A percentile compares a stretch with the other conserved stretches of the same genome.
These are phyloP conservation scores for Antitrichia curtipendula DNA, from an alignment of 225 moss, liverwort and hornwort species.

Conservation along the genomic window DNA sequence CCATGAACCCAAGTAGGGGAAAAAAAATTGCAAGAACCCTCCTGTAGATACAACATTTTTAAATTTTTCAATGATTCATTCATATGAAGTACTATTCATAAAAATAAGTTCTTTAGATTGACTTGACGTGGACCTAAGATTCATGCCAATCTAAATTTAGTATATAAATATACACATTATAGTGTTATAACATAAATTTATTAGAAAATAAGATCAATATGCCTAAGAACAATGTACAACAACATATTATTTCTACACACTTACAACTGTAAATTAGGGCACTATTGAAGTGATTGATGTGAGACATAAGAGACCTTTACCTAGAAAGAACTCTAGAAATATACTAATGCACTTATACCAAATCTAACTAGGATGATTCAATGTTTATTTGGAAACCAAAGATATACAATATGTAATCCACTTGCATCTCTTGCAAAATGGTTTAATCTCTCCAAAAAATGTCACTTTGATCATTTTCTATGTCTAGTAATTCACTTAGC, in stretches of 20 bases:
- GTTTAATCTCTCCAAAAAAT: not conserved
- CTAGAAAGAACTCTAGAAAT: too few species aligned
- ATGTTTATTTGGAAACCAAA: not conserved
- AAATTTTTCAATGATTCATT: too few species aligned
- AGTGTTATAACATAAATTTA: not conserved
- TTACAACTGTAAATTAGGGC: rapidly evolving
- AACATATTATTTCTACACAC: too few species aligned
- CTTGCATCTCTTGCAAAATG: not conserved
- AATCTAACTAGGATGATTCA: not conserved
- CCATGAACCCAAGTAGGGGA: too few species aligned
- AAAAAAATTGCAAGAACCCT: too few species aligned
- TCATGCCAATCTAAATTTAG: not conserved
- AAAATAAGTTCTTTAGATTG: not conserved
- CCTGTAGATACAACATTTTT: too few species aligned
- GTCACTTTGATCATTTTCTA: not conserved
- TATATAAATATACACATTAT: too few species aligned
- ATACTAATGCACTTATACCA: too few species aligned
- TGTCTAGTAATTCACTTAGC: rapidly evolving
- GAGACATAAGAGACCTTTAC: too few species aligned
- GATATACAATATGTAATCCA: not conserved
- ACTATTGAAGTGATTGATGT: not conserved
- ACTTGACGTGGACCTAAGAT: rapidly evolving
- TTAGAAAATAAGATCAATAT: too few species aligned
- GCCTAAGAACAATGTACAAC: not conserved
- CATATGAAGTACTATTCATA: not conserved